phyloP scores from a whole-genome alignment of 106 monocot genomes.

The Allium cepa region DNA sequence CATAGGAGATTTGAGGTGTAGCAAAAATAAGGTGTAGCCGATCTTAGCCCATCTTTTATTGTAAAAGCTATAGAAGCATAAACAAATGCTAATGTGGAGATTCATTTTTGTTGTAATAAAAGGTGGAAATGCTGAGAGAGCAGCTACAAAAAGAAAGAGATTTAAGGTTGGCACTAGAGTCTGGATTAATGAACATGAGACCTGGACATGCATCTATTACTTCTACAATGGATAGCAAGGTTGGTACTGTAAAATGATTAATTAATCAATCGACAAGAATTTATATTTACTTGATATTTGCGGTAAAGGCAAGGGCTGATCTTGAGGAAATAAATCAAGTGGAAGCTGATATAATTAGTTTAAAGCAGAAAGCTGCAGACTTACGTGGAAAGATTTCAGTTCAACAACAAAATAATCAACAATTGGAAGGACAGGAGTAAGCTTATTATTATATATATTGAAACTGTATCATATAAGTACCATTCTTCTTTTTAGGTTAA shows the following conservation, averaged over 20 bases:
- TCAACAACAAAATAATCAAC: conserved; percentile 28
- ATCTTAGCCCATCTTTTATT: neutral
- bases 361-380: conserved; percentile 60
- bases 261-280: neutral
- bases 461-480: neutral
- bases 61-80: neutral
- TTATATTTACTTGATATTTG: neutral
- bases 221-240: conserved; percentile 48
- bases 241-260: conserved; percentile 10
- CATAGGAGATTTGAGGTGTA: no score
- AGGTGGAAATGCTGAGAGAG: conserved; percentile 61
- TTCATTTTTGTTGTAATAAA: conserved; percentile 4
- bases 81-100: neutral
- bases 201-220: conserved; percentile 23
- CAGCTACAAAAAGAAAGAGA: conserved; percentile 75
- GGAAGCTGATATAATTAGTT: conserved; percentile 62
- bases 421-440: conserved; percentile 22
- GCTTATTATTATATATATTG: conserved; percentile 1
- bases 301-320: conserved; percentile 53
- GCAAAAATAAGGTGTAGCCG: no score
- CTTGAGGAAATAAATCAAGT: conserved; percentile 63
- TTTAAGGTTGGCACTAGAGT: conserved; percentile 53
- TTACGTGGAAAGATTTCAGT: conserved; percentile 46
- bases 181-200: conserved; percentile 49
- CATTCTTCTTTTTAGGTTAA: no score